Evolutionary conservation across 352 stramenopile genomes (phyloP), one percentile per base, ranked within the genome.

Genomic region (Phytopythium delawarense): DNA sequence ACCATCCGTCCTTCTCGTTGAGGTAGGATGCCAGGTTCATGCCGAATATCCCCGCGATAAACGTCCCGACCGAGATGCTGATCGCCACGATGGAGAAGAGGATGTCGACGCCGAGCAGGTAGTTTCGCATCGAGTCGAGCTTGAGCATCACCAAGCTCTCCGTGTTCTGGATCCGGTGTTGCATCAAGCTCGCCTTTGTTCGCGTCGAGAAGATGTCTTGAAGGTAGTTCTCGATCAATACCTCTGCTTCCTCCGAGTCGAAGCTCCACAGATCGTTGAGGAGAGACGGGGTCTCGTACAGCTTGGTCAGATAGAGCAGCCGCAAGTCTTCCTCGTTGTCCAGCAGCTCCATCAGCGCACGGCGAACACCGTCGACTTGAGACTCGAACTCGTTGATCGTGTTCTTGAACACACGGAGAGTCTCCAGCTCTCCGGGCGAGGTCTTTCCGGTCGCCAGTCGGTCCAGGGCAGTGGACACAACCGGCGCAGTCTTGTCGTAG

Each of bases 271-370:
- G 61, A 46, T 83, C 71, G 21, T 59, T 46, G 16, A 80, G 49
- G 12, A 81, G 34, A 3, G 62, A 52, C 8, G 72, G 75, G 6
- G 79, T 72, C 28, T 83, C 55, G 57, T 87, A 66, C 23, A 87
- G 25, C 40, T 75, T 72, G 5, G 74, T 82, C 11, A 88, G 68
- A 37, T 88, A 87, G 40, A 91, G 64, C 55, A 89, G 49, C 15
- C 78, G 79, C 51, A 91, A 51, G 57, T 89, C 82, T 53, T 88
- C 79, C 68, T 91, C 82, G 58, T 87, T 89, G 59, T 91, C 78
- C 18, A 91, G 64, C 7, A 86, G 60, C 40, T 85, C 78, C 79
- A 91, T 89, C 4, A 91, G 59, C 21, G 76, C 71, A 1, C 82
- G 76, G 23, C 82, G 82, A 30, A 89, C 63, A 15, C 74, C 72